Percentiles rank a stretch among this genome's conserved stretches.
Conservation (phyloP, 345 rosid species). For the Lenwebbia sp. region DNA sequence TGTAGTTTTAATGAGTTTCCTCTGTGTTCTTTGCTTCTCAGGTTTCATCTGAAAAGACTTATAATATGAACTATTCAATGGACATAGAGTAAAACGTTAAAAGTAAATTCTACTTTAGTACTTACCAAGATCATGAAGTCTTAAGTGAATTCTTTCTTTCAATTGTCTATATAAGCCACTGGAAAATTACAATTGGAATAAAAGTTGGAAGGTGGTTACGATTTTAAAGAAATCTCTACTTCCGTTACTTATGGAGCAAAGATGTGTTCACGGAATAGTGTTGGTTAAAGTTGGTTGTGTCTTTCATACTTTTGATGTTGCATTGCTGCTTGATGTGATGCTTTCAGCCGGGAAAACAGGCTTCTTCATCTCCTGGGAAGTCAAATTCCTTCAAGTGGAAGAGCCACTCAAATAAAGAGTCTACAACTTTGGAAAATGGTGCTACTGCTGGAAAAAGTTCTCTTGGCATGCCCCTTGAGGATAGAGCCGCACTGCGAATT, state of each 20-base stretch:
- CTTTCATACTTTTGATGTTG: background rate
- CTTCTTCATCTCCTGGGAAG: constrained; percentile 35
- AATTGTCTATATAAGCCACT: background rate
- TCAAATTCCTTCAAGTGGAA: constrained; percentile 59
- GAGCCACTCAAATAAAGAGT: constrained; percentile 15
- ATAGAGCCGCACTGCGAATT: constrained; percentile 56
- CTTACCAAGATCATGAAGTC: background rate
- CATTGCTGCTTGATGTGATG: background rate
- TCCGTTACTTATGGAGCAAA: background rate
- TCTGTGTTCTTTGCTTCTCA: background rate
- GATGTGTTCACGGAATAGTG: background rate
- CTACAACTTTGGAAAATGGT: constrained; percentile 1
- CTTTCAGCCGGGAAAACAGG: constrained; percentile 21
- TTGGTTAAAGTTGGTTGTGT: background rate
- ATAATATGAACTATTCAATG: background rate
- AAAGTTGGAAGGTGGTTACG: background rate
- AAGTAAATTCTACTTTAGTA: background rate
- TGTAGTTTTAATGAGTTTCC: background rate
- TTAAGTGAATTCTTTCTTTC: background rate
- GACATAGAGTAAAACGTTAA: background rate
- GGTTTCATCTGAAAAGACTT: background rate
- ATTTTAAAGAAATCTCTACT: background rate
- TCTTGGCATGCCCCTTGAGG: constrained; percentile 32
- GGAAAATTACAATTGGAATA: background rate
- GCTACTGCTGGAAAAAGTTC: constrained; percentile 4